phyloP scores from a whole-genome alignment of 768 basidiomycete species.

The Hemileccinum impolitum region DNA sequence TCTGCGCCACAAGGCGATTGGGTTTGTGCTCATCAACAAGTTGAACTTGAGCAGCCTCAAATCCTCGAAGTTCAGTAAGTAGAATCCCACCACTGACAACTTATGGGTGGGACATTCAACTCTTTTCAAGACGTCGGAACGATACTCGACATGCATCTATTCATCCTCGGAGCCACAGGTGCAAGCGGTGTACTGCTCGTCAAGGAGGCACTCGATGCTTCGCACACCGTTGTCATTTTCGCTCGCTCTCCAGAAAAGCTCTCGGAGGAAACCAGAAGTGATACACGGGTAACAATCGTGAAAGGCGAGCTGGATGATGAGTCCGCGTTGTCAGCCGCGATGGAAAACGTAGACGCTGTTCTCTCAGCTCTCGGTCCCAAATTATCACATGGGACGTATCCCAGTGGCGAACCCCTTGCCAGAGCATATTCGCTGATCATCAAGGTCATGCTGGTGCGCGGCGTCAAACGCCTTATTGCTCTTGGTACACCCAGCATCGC shows the following conservation, averaged over 20 bases:
- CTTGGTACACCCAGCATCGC: slow-evolving; percentile 66
- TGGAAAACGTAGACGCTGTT: slow-evolving; percentile 58
- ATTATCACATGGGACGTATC: slow-evolving; percentile 40
- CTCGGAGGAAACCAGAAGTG: slow-evolving; percentile 44
- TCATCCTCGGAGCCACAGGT: slow-evolving; percentile 73
- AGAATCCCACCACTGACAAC: not conserved
- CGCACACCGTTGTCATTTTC: slow-evolving; percentile 53
- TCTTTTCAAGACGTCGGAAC: not conserved
- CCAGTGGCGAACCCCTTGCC: slow-evolving; percentile 55
- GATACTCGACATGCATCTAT: slow-evolving; percentile 42
- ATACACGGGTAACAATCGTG: slow-evolving; percentile 46
- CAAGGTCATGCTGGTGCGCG: slow-evolving; percentile 48
- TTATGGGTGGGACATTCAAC: not conserved
- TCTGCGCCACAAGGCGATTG: too few species aligned
- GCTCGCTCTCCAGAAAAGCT: slow-evolving; percentile 65
- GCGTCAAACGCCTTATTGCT: slow-evolving; percentile 57
- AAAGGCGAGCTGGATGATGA: slow-evolving; percentile 56
- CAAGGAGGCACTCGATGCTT: slow-evolving; percentile 46
- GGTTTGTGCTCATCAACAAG: too few species aligned
- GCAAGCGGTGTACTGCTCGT: slow-evolving; percentile 55
- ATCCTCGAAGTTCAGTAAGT: slow-evolving; percentile 1
- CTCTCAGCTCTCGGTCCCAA: slow-evolving; percentile 63
- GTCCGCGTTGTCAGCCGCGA: slow-evolving; percentile 46
- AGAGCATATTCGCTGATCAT: slow-evolving; percentile 55
- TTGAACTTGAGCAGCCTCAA: too few species aligned